Evolutionary conservation across 192 early-diverging fungal genomes (phyloP).

Genomic region (Phlyctochytrium bullatum): DNA sequence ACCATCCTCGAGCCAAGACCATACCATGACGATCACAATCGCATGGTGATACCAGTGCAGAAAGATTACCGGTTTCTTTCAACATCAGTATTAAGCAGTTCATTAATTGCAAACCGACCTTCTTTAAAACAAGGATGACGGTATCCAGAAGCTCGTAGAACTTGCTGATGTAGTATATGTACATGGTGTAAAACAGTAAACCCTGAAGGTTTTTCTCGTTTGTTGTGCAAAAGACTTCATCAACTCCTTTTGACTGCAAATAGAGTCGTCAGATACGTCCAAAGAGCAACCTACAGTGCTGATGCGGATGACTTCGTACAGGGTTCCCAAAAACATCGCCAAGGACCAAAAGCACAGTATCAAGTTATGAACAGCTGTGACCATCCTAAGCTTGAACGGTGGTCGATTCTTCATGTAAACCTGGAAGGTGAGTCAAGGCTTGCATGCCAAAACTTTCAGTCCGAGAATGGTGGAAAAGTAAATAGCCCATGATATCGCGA

Average conservation of each 20-base stretch:
- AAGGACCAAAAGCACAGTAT: slow-evolving; percentile 32
- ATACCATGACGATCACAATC: slow-evolving; percentile 55
- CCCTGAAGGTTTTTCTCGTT: slow-evolving; percentile 23
- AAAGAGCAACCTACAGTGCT: neutral
- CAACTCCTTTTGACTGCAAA: slow-evolving; percentile 30
- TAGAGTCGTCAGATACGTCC: neutral
- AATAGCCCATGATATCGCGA: slow-evolving; percentile 33
- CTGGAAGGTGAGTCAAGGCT: neutral
- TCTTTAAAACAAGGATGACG: slow-evolving; percentile 50
- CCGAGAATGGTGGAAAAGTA: slow-evolving; percentile 39
- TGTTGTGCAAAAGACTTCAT: slow-evolving; percentile 45
- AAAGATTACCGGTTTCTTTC: slow-evolving; percentile 50
- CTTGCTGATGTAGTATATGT: slow-evolving; percentile 51
- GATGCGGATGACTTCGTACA: neutral
- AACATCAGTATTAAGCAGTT: neutral
- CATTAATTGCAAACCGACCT: slow-evolving; percentile 32
- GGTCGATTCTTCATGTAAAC: slow-evolving; percentile 27
- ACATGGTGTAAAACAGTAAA: slow-evolving; percentile 32
- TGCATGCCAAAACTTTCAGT: slow-evolving; percentile 20
- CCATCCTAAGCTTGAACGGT: slow-evolving; percentile 17
- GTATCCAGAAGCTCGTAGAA: slow-evolving; percentile 50
- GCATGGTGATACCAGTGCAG: slow-evolving; percentile 55
- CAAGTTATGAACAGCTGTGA: slow-evolving; percentile 33
- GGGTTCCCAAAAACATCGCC: slow-evolving; percentile 27
- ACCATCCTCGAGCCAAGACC: slow-evolving; percentile 44